These are phyloP conservation scores for Dioszegia aurantiaca DNA, from an alignment of 768 basidiomycete genomes.

Conservation along the genomic window DNA sequence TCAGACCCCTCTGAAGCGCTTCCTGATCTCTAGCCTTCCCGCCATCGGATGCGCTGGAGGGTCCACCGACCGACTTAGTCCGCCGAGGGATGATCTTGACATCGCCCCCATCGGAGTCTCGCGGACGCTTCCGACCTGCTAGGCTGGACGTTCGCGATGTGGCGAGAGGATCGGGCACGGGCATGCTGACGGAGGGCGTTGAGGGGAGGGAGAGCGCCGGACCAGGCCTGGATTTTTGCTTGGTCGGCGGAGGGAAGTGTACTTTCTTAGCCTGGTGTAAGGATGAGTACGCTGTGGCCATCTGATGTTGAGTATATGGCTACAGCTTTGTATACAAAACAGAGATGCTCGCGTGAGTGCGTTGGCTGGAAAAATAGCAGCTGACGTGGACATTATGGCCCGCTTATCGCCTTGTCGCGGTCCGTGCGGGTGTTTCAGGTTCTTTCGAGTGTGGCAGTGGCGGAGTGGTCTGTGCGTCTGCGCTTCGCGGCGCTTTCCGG, in stretches of 20 bases:
- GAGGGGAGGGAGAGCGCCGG: slow-evolving; percentile 6
- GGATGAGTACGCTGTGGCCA: slow-evolving; percentile 28
- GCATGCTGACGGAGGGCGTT: slow-evolving; percentile 16
- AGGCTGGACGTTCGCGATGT: slow-evolving; percentile 34
- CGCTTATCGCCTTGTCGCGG: not conserved
- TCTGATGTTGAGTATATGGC: not conserved
- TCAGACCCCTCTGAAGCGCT: slow-evolving; percentile 51
- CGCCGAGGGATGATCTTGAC: slow-evolving; percentile 26
- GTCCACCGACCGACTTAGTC: slow-evolving; percentile 48
- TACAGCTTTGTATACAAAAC: not conserved
- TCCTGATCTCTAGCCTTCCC: slow-evolving; percentile 34
- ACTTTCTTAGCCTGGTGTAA: slow-evolving; percentile 30
- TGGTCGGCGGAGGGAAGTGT: slow-evolving; percentile 15
- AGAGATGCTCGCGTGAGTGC: slow-evolving; percentile 7
- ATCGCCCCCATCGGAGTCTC: slow-evolving; percentile 34
- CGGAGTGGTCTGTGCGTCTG: not conserved
- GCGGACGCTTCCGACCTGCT: slow-evolving; percentile 37
- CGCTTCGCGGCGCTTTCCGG: too few relatives aligned
- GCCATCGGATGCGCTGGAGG: slow-evolving; percentile 14
- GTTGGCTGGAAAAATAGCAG: not conserved
- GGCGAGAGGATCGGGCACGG: slow-evolving; percentile 20
- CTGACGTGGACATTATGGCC: not conserved
- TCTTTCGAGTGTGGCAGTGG: slow-evolving; percentile 6
- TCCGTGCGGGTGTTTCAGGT: slow-evolving; percentile 8
- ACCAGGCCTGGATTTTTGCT: slow-evolving; percentile 5